These are phyloP conservation scores for Lepidium sativum DNA, from an alignment of 345 rosid genomes.

Conservation along the genomic window DNA sequence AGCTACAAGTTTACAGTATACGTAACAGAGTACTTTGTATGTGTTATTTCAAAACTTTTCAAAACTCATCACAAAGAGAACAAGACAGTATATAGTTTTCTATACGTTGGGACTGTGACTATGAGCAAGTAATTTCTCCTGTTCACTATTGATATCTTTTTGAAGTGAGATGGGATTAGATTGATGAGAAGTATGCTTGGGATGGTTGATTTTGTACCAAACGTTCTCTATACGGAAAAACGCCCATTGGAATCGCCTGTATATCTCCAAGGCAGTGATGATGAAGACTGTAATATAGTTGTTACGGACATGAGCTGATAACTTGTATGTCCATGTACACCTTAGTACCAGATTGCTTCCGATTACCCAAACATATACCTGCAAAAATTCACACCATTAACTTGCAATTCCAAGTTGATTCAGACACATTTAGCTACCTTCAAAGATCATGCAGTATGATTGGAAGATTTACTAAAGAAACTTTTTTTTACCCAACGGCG, in stretches of 20 bases:
- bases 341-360: constrained; percentile 85
- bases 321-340: constrained; percentile 95
- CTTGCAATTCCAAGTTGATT: background rate
- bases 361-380: constrained; percentile 88
- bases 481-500: constrained; percentile 63
- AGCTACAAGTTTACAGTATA: constrained; percentile 4
- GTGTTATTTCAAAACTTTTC: constrained; percentile 10
- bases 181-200: constrained; percentile 41
- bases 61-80: background rate
- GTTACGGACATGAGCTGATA: constrained; percentile 92
- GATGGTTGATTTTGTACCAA: constrained; percentile 67
- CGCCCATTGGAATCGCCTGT: constrained; percentile 88
- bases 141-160: constrained; percentile 39
- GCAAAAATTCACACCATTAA: constrained; percentile 11
- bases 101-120: constrained; percentile 46
- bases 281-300: constrained; percentile 77
- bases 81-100: background rate
- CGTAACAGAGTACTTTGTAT: background rate
- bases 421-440: background rate
- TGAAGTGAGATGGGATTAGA: constrained; percentile 1
- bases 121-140: constrained; percentile 44
- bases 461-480: background rate
- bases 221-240: constrained; percentile 93
- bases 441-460: background rate
- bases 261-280: constrained; percentile 71